phyloP scores from a whole-genome alignment of 164 flowering plant species.

The Stephania cephalantha region DNA sequence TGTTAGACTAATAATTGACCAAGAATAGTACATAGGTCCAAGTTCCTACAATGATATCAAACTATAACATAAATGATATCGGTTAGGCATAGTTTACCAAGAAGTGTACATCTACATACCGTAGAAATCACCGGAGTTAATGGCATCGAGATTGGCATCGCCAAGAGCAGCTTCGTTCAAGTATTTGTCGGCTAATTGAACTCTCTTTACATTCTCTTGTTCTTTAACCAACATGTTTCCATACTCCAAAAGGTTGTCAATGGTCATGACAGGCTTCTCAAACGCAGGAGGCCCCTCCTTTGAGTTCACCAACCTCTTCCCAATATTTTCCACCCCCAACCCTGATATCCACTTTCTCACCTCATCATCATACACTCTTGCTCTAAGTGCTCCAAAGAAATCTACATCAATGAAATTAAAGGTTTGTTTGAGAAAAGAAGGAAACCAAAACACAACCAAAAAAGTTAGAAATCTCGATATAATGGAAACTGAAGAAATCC shows the following conservation, averaged over 20 bases:
- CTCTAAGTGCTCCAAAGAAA: slow-evolving; percentile 48
- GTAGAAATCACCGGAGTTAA: slow-evolving; percentile 25
- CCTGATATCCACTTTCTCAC: slow-evolving; percentile 39
- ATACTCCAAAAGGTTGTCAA: slow-evolving; percentile 39
- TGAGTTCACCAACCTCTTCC: slow-evolving; percentile 45
- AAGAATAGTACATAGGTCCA: too few species aligned
- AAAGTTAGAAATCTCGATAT: too few species aligned
- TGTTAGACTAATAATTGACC: too few species aligned
- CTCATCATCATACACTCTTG: slow-evolving; percentile 41
- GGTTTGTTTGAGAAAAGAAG: too few species aligned
- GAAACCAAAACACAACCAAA: background rate
- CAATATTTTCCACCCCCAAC: slow-evolving; percentile 30
- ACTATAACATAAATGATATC: too few species aligned
- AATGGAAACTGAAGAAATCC: too few species aligned
- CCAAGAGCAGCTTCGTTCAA: slow-evolving; percentile 41
- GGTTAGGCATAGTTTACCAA: background rate
- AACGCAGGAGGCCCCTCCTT: slow-evolving; percentile 41
- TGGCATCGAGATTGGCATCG: slow-evolving; percentile 33
- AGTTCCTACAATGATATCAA: too few species aligned
- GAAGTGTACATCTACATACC: slow-evolving; percentile 11
- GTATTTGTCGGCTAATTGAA: slow-evolving; percentile 42
- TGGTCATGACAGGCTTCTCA: slow-evolving; percentile 36
- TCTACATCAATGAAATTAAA: slow-evolving; percentile 18
- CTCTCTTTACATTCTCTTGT: slow-evolving; percentile 54
- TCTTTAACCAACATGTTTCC: slow-evolving; percentile 42